Base-by-base conservation (phyloP, 371 early-diverging fungal species). In the Conidiobolus incongruus region DNA sequence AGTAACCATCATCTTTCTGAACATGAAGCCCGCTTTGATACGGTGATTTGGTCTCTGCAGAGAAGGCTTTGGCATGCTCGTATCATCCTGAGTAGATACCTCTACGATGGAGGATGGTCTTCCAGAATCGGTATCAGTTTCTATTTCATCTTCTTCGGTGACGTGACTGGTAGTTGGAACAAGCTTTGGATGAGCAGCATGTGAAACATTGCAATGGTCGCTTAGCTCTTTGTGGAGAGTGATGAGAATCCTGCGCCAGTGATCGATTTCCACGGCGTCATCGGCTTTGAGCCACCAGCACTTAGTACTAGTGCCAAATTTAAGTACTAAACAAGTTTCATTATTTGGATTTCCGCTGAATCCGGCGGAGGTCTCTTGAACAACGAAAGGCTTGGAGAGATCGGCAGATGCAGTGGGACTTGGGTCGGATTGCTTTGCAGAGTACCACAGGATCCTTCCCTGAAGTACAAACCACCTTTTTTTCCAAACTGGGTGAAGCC, bases 241-340 rank as follows among this genome's bases (percentile, higher is more conserved):
- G n/a, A 41, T 31, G 13, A 41, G 21, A 16, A 41, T 41, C 12
- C 41, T 24, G 4, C 41, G 26, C 41, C 41, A 41, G 30, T 41
- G 41, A 19, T 41, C 41, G 5, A 41, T 28, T 5, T 41, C 41
- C 16, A 28, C 41, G 15, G 30, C 16, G 5, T 24, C 10, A 19
- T 7, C 2, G 12, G 41, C 41, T 6, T 29, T 11, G 6, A 41
- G 30, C 41, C 41, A 41, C 41, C 41, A 41, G 30, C 41, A 41
- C 17, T 41, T 41, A 5, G 6, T 10, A 15, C 12, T 3, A n/a
- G n/a, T n/a, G n/a, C n/a, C n/a, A 24, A 29, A 41, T 7, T 21
- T 12, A 4, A 41, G 8, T 2, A 41, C 21, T 20, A 41, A 30
- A 30, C 41, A 30, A 6, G 41, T 17, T 19, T 41, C 41, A 5